These are phyloP conservation scores for Macadamia integrifolia DNA, from an alignment of 164 flowering plant genomes.

Conservation along the genomic window DNA sequence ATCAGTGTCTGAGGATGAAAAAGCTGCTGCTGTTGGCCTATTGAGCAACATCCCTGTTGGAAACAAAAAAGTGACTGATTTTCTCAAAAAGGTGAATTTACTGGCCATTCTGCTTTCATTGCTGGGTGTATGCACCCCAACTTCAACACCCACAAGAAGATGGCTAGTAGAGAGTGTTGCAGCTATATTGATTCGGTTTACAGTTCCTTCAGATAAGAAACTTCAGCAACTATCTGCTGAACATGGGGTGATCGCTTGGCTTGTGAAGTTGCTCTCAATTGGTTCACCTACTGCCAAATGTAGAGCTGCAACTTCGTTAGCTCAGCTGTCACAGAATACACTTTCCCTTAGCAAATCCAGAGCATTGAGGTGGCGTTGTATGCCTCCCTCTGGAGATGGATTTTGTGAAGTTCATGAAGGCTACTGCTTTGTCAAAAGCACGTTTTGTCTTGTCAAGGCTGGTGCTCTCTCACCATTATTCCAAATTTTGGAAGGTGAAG, in stretches of 20 bases:
- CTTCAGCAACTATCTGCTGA: slow-evolving; percentile 53
- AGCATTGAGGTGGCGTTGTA: slow-evolving; percentile 58
- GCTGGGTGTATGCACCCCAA: slow-evolving; percentile 18
- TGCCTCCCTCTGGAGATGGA: slow-evolving; percentile 38
- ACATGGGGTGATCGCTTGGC: slow-evolving; percentile 53
- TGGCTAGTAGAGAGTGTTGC: slow-evolving; percentile 47
- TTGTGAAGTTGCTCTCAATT: slow-evolving; percentile 57
- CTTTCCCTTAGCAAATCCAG: slow-evolving; percentile 35
- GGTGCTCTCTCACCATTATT: slow-evolving; percentile 55
- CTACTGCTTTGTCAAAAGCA: slow-evolving; percentile 46
- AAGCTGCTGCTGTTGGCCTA: slow-evolving; percentile 63
- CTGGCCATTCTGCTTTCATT: slow-evolving; percentile 47
- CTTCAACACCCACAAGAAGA: slow-evolving; percentile 14
- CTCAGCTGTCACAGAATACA: slow-evolving; percentile 74
- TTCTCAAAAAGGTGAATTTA: slow-evolving; percentile 42
- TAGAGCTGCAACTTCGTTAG: slow-evolving; percentile 61
- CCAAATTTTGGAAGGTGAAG: slow-evolving; percentile 46
- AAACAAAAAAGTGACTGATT: slow-evolving; percentile 55
- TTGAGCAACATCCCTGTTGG: slow-evolving; percentile 55
- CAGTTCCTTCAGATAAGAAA: slow-evolving; percentile 62
- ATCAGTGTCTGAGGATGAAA: slow-evolving; percentile 47
- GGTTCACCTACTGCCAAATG: slow-evolving; percentile 45
- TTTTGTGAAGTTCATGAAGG: slow-evolving; percentile 72
- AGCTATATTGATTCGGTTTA: slow-evolving; percentile 53
- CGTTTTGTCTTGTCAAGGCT: slow-evolving; percentile 77